phyloP scores from a whole-genome alignment of 2,329 filamentous ascomycete species.

The Rhinocladiella mackenziei region DNA sequence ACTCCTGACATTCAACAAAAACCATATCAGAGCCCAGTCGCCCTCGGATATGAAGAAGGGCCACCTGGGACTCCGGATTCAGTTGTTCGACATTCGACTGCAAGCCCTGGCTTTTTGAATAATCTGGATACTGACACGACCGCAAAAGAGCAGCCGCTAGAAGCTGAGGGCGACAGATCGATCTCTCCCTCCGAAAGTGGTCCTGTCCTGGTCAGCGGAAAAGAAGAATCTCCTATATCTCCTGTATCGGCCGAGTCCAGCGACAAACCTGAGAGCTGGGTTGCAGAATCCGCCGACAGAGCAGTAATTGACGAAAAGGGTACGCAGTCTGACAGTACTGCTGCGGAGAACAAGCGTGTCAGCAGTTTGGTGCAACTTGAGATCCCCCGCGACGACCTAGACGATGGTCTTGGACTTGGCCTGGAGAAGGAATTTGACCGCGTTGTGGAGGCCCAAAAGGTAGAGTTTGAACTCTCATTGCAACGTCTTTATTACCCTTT shows the following conservation, averaged over 20 bases:
- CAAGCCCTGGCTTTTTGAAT: constrained; percentile 27
- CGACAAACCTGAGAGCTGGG: constrained; percentile 3
- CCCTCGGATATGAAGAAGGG: constrained; percentile 26
- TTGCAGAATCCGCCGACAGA: neutral
- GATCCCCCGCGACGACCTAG: constrained; percentile 65
- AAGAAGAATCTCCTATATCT: constrained; percentile 18
- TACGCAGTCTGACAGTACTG: neutral
- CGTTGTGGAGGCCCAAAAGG: constrained; percentile 96
- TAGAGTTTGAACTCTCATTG: constrained; percentile 55
- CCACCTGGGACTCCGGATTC: constrained; percentile 78
- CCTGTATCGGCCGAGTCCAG: constrained; percentile 14
- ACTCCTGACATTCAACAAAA: constrained; percentile 25
- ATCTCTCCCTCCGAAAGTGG: constrained; percentile 21
- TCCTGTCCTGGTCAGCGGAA: constrained; percentile 16
- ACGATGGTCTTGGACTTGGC: constrained; percentile 71
- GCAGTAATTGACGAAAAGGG: constrained; percentile 2
- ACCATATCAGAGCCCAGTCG: constrained; percentile 32
- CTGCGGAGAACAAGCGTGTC: constrained; percentile 47
- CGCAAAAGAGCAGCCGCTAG: constrained; percentile 52
- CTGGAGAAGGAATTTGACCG: constrained; percentile 91
- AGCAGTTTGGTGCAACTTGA: constrained; percentile 77
- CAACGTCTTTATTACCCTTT: constrained; percentile 35
- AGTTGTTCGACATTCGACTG: constrained; percentile 74
- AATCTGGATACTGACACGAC: constrained; percentile 57
- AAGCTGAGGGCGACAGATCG: constrained; percentile 30